Conservation (phyloP, 2,329 filamentous ascomycete species). For the Mycocentrospora acerina region DNA sequence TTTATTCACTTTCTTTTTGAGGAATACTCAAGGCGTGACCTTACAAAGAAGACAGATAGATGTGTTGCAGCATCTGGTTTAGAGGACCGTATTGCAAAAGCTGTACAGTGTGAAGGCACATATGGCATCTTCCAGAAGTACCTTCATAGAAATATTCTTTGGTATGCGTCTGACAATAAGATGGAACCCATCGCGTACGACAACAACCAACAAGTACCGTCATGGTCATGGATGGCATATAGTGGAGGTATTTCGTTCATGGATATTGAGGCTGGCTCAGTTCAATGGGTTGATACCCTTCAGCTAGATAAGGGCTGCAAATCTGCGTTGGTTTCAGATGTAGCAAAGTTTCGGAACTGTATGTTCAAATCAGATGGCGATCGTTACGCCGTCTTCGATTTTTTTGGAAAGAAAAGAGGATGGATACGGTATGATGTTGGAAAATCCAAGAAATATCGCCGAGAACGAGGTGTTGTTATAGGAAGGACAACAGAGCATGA, state of each 20-base stretch:
- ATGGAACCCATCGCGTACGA: constrained; percentile 9
- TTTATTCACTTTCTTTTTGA: constrained; percentile 12
- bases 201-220: constrained; percentile 8
- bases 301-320: constrained; percentile 1
- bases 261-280: constrained; percentile 1
- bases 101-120: constrained; percentile 8
- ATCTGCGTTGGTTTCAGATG: constrained; percentile 6
- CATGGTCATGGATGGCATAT: constrained; percentile 18
- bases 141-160: constrained; percentile 20
- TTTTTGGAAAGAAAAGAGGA: constrained; percentile 6
- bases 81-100: constrained; percentile 11
- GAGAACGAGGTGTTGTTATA: constrained; percentile 11
- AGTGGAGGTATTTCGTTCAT: constrained; percentile 6
- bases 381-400: constrained; percentile 4
- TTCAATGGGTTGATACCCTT: constrained; percentile 5
- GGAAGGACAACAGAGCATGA: constrained; percentile 3
- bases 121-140: constrained; percentile 15
- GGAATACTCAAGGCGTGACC: constrained; percentile 12
- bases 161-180: constrained; percentile 8
- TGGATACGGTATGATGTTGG: constrained; percentile 8
- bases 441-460: constrained; percentile 2
- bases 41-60: constrained; percentile 13
- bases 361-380: constrained; percentile 1
- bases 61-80: constrained; percentile 17
- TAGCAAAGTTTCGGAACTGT: constrained; percentile 6